phyloP scores from a whole-genome alignment of 2,329 filamentous ascomycete genomes.

The Trichoderma sp. region DNA sequence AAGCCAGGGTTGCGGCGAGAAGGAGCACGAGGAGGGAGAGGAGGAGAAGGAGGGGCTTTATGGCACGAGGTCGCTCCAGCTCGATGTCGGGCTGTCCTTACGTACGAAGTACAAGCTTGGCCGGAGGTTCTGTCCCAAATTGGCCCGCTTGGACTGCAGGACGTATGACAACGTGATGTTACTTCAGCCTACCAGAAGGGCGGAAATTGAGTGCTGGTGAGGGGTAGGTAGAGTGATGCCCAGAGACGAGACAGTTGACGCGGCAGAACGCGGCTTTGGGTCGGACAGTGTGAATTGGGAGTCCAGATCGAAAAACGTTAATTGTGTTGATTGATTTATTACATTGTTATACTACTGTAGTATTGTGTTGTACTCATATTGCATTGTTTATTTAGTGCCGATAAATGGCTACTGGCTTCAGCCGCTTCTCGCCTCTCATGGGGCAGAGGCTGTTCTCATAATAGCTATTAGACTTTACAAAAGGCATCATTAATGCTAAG shows the following conservation, averaged over 20 bases:
- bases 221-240: slow-evolving; percentile 17
- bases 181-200: slow-evolving; percentile 20
- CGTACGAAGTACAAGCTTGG: not conserved
- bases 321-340: not conserved
- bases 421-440: not conserved
- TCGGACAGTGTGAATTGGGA: not conserved
- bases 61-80: slow-evolving; percentile 33
- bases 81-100: slow-evolving; percentile 3
- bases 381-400: not conserved
- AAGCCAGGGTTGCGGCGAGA: slow-evolving; percentile 66
- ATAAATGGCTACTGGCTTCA: not conserved
- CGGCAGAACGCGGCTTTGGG: slow-evolving; percentile 1
- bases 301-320: not conserved
- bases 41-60: slow-evolving; percentile 39
- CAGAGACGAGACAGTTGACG: not conserved
- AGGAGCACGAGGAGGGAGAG: slow-evolving; percentile 58
- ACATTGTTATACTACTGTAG: not conserved
- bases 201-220: slow-evolving; percentile 16
- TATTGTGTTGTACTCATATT: not conserved
- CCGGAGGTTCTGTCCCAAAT: not conserved
- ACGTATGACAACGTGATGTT: not conserved
- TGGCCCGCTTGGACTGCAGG: slow-evolving; percentile 12
- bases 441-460: not conserved
- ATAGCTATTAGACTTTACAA: not conserved
- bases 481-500: not conserved